Conservation (phyloP, 2,329 filamentous ascomycete genomes). For the Pyrenophora seminiperda region DNA sequence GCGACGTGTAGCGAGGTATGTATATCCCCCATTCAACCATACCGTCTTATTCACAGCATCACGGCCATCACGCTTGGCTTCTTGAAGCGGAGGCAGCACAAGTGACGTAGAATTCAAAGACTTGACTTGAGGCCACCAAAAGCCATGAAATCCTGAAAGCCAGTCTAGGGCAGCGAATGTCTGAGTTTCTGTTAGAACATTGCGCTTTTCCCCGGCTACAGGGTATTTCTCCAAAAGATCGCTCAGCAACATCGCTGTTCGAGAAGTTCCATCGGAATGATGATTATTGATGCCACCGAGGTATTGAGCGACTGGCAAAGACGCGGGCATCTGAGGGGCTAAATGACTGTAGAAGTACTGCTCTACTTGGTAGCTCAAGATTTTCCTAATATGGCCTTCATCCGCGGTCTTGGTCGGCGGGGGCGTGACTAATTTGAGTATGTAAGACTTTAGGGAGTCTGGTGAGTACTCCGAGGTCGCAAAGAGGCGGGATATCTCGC, state of each 20-base stretch:
- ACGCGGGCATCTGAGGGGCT: conserved; percentile 55
- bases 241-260: conserved; percentile 63
- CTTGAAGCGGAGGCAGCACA: conserved; percentile 62
- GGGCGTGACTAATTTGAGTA: conserved; percentile 66
- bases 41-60: conserved; percentile 33
- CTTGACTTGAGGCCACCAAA: conserved; percentile 53
- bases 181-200: conserved; percentile 55
- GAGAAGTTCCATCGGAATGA: conserved; percentile 38
- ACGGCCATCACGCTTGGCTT: conserved; percentile 47
- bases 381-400: conserved; percentile 68
- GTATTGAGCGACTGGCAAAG: conserved; percentile 58
- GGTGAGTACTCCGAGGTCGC: conserved; percentile 39
- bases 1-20: conserved; percentile 67
- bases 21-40: conserved; percentile 72
- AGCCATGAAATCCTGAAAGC: conserved; percentile 66
- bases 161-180: conserved; percentile 63
- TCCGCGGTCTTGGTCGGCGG: conserved; percentile 52
- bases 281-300: conserved; percentile 53
- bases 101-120: conserved; percentile 44
- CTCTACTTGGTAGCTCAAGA: conserved; percentile 70
- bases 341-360: conserved; percentile 67
- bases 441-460: conserved; percentile 46
- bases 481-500: conserved; percentile 61
- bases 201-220: conserved; percentile 61
- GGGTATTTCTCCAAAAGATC: conserved; percentile 62